These are phyloP conservation scores for Nemania bipapillata DNA, from an alignment of 2,329 filamentous ascomycete species.

Conservation along the genomic window DNA sequence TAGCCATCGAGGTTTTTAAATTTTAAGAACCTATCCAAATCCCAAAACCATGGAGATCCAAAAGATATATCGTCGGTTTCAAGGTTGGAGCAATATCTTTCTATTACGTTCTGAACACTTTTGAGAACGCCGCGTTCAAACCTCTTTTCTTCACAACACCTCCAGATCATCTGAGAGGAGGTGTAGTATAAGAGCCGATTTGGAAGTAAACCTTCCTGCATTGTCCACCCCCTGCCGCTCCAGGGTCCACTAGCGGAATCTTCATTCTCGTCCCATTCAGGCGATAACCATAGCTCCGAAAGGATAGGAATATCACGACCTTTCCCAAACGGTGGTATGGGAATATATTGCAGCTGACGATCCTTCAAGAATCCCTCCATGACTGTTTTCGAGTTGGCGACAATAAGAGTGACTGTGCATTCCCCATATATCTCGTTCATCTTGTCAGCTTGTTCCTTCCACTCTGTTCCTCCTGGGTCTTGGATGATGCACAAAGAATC, in stretches of 20 bases:
- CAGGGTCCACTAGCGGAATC: not conserved
- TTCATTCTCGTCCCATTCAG: slow-evolving; percentile 1
- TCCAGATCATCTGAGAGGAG: slow-evolving; percentile 7
- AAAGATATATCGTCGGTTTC: not conserved
- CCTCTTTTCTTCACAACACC: slow-evolving; percentile 1
- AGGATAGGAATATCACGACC: not conserved
- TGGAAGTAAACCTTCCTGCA: slow-evolving; percentile 11
- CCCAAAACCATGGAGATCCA: not conserved
- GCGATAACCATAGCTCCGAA: not conserved
- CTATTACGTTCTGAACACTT: not conserved
- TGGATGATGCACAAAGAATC: slow-evolving; percentile 4
- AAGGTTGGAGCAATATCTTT: not conserved
- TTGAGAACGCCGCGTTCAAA: not conserved
- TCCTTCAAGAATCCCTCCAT: not conserved
- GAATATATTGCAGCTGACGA: slow-evolving; percentile 4
- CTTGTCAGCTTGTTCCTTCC: not conserved
- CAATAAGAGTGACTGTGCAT: slow-evolving; percentile 1
- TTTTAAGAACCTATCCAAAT: not conserved
- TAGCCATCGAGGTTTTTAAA: not conserved
- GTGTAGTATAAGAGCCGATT: slow-evolving; percentile 3
- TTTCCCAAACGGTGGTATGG: not conserved
- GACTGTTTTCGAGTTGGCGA: slow-evolving; percentile 1
- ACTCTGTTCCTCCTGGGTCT: not conserved
- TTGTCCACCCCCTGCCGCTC: slow-evolving; percentile 3
- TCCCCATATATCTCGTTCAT: slow-evolving; percentile 2